A percentile compares a stretch with the other conserved stretches of the same genome.
Evolutionary conservation across 1,139 yeast species (phyloP).

Genomic region (Pichia kudriavzevii): DNA sequence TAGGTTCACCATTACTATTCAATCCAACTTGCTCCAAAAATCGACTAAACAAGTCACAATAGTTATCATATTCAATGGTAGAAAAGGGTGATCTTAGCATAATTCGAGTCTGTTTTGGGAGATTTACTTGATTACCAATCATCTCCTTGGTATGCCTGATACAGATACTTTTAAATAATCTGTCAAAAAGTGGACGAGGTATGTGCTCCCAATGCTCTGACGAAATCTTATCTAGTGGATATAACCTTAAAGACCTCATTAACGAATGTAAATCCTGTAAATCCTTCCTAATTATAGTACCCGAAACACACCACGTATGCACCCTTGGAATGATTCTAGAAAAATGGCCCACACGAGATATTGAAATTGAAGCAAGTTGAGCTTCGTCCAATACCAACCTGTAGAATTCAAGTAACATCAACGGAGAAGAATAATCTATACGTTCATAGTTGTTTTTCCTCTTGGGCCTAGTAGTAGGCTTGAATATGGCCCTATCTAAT

Average conservation of each 20-base stretch:
- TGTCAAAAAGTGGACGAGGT: conserved; percentile 22
- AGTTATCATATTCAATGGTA: conserved; percentile 76
- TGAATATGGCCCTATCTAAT: conserved; percentile 72
- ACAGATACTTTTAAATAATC: conserved; percentile 37
- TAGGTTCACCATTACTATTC: conserved; percentile 50
- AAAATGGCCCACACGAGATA: conserved; percentile 70
- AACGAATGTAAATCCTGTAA: conserved; percentile 65
- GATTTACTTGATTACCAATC: conserved; percentile 66
- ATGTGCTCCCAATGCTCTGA: conserved; percentile 25
- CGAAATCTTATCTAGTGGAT: conserved; percentile 46
- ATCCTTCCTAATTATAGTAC: conserved; percentile 75
- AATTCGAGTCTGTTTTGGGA: conserved; percentile 72
- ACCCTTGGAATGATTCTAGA: conserved; percentile 73
- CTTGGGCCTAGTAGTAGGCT: conserved; percentile 51
- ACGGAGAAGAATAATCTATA: conserved; percentile 66
- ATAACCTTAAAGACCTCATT: conserved; percentile 53
- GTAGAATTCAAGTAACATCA: conserved; percentile 83
- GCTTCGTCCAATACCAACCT: conserved; percentile 88
- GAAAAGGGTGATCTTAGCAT: conserved; percentile 68
- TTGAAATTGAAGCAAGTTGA: conserved; percentile 77
- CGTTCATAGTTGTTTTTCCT: conserved; percentile 31
- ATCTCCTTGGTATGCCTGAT: conserved; percentile 78
- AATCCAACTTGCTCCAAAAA: conserved; percentile 60
- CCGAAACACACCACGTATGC: conserved; percentile 96
- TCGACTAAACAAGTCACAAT: conserved; percentile 52